Conservation (phyloP, 139 green algal genomes). For the Marvania coccoides region DNA sequence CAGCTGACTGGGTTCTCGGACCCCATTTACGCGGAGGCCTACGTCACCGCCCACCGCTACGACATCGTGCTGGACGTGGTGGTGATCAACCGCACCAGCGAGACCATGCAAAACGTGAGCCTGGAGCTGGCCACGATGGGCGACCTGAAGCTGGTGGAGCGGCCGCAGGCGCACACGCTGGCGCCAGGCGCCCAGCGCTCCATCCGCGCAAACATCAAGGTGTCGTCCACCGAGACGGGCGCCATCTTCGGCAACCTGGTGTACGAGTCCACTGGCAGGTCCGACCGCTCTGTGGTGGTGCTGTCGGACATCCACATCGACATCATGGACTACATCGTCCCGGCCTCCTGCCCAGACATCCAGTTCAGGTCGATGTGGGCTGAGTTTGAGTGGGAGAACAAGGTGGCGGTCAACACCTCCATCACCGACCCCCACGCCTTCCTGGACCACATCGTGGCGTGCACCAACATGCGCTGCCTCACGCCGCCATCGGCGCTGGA, state of each 20-base stretch:
- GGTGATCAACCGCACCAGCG: conserved; percentile 77
- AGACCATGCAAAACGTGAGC: conserved; percentile 77
- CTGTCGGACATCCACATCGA: conserved; percentile 99
- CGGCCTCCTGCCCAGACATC: conserved; percentile 73
- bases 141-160: conserved; percentile 97
- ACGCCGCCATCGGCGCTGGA: conserved; percentile 80
- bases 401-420: conserved; percentile 94
- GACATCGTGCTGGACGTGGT: conserved; percentile 97
- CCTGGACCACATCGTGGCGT: conserved; percentile 89
- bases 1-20: conserved; percentile 96
- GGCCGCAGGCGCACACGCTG: conserved; percentile 89
- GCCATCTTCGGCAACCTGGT: conserved; percentile 99
- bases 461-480: conserved; percentile 97
- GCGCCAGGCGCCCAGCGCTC: conserved; percentile 59
- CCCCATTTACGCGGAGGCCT: conserved; percentile 95
- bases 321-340: conserved; percentile 99
- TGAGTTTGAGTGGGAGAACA: conserved; percentile 99
- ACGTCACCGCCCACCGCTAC: conserved; percentile 94
- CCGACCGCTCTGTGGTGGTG: conserved; percentile 82
- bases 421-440: conserved; percentile 81
- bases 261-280: conserved; percentile 78
- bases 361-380: conserved; percentile 96
- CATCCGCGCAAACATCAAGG: conserved; percentile 48
- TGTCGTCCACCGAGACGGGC: conserved; percentile 95
- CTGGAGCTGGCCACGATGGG: conserved; percentile 98